Evolutionary conservation across 495 filamentous ascomycete species (phyloP).

Genomic region (Neurospora sp.): DNA sequence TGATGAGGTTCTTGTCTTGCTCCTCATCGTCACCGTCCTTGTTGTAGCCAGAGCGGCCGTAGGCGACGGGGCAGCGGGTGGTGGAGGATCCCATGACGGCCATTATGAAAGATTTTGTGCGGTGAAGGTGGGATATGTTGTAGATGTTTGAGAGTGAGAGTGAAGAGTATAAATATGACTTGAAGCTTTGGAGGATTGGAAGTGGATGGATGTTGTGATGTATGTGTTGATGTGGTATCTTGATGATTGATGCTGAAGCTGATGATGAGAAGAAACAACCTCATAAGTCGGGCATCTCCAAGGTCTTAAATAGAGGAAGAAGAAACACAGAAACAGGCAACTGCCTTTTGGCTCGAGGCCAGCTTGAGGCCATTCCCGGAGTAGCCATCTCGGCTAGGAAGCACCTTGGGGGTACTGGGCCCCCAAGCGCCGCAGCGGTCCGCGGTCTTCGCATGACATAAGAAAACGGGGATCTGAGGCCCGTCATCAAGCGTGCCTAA

Average conservation of each 20-base stretch:
- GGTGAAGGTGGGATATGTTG: constrained; percentile 1
- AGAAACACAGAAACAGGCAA: not conserved
- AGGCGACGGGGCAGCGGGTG: constrained; percentile 47
- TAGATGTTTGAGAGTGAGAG: constrained; percentile 1
- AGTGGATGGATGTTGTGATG: constrained; percentile 1
- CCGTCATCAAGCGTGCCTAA: not conserved
- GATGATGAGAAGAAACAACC: constrained; percentile 14
- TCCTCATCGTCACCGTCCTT: constrained; percentile 17
- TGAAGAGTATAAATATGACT: constrained; percentile 1
- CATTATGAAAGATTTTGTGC: constrained; percentile 26
- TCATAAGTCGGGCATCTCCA: constrained; percentile 7
- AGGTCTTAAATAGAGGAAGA: constrained; percentile 22
- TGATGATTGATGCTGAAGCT: constrained; percentile 20
- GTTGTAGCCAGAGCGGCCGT: constrained; percentile 43
- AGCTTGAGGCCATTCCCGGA: not conserved
- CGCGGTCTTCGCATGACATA: not conserved
- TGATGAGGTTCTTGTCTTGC: not conserved
- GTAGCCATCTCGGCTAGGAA: not conserved
- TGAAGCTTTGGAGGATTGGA: not conserved
- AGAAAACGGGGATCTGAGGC: not conserved
- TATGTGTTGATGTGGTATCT: constrained; percentile 5
- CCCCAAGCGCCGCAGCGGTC: not conserved
- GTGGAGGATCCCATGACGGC: constrained; percentile 26
- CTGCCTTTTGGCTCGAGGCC: not conserved
- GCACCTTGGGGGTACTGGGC: not conserved